Evolutionary conservation across 305 asterid species (phyloP).

Genomic region (Coffea humblotiana): DNA sequence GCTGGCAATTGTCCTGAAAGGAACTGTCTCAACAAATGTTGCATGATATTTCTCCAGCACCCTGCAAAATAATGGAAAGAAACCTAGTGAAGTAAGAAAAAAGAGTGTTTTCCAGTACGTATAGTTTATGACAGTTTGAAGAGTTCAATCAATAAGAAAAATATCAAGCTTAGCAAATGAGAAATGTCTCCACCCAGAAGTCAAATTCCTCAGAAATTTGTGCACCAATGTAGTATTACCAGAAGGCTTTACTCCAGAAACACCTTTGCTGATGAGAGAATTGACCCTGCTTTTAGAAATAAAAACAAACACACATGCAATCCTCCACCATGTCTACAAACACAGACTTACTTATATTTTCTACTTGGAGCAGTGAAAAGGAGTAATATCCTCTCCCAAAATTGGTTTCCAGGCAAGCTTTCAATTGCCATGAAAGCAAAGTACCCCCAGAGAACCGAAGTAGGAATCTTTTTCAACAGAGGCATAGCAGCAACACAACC

Average conservation of each 20-base stretch:
- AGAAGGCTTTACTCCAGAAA: background rate
- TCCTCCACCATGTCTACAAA: background rate
- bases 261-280: background rate
- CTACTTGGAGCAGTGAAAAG: conserved; percentile 92
- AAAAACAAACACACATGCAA: background rate
- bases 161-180: background rate
- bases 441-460: conserved; percentile 98
- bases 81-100: conserved; percentile 5
- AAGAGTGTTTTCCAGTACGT: background rate
- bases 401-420: conserved; percentile 96
- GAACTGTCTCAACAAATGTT: conserved; percentile 86
- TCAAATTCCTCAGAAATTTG: no score
- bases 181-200: no score
- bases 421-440: conserved; percentile 99
- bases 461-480: conserved; percentile 75
- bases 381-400: conserved; percentile 90
- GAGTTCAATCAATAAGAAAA: background rate
- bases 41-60: conserved; percentile 80
- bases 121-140: background rate
- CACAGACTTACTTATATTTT: conserved; percentile 71
- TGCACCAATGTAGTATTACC: background rate
- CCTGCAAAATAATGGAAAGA: conserved; percentile 41
- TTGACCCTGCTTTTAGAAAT: background rate
- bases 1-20: conserved; percentile 72
- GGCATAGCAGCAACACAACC: conserved; percentile 96